These are phyloP conservation scores for Cladochytrium replicatum DNA, from an alignment of 192 early-diverging fungal genomes.

Conservation along the genomic window DNA sequence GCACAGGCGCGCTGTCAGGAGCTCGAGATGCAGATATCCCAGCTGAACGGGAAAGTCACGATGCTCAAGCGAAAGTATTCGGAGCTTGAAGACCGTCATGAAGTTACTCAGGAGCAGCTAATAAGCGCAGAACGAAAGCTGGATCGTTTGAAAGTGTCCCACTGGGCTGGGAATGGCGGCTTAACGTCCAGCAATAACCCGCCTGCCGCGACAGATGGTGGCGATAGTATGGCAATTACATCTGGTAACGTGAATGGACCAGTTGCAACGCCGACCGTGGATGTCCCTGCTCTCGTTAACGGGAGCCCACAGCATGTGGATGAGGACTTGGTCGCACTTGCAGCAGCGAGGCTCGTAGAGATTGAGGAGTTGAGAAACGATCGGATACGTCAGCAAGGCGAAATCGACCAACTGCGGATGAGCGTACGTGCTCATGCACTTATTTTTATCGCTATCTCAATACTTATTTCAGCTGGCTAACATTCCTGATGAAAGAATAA, in stretches of 20 bases:
- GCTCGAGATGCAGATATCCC: too few relatives aligned
- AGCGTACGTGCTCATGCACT: neutral
- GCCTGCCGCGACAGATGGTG: too few relatives aligned
- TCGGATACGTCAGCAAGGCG: constrained; percentile 12
- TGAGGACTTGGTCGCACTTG: too few relatives aligned
- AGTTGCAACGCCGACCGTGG: neutral
- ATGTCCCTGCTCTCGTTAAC: neutral
- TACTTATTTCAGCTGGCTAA: neutral
- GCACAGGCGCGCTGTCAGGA: too few relatives aligned
- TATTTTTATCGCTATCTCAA: neutral
- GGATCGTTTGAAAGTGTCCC: constrained; percentile 9
- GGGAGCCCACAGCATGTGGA: neutral
- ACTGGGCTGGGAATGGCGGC: neutral
- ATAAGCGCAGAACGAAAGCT: constrained; percentile 12
- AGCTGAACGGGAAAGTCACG: too few relatives aligned
- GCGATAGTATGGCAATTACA: too few relatives aligned
- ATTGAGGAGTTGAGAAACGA: constrained; percentile 19
- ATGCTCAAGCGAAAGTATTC: too few relatives aligned
- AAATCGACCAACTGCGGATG: neutral
- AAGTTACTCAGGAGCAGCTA: constrained; percentile 1
- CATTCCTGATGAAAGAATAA: constrained; percentile 16
- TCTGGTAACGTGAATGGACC: too few relatives aligned
- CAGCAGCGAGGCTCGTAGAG: constrained; percentile 21
- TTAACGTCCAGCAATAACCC: too few relatives aligned
- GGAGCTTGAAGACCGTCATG: too few relatives aligned